phyloP scores from a whole-genome alignment of 257 asterid genomes.

The Nicotiana tabacum region DNA sequence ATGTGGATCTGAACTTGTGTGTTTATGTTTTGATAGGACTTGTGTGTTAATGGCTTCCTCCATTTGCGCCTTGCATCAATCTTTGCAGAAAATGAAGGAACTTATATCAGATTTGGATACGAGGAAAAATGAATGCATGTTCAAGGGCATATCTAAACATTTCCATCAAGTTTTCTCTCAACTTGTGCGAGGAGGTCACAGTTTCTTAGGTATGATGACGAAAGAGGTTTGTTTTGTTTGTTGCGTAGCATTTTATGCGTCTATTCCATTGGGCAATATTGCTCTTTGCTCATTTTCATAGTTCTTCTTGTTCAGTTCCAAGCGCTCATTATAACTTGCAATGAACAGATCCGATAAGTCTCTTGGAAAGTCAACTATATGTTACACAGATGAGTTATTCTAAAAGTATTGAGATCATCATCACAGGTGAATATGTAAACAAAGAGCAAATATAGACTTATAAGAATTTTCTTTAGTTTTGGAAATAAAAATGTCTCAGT shows the following conservation, averaged over 20 bases:
- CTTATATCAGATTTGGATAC: conserved; percentile 79
- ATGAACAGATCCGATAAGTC: too few species aligned
- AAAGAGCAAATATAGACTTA: conserved; percentile 1
- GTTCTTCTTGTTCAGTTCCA: too few species aligned
- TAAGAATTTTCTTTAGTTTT: background rate
- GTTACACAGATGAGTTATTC: background rate
- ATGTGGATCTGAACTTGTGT: conserved; percentile 1
- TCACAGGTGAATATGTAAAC: background rate
- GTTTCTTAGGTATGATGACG: conserved; percentile 88
- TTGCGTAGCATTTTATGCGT: conserved; percentile 5
- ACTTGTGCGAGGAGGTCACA: conserved; percentile 98
- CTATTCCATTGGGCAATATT: too few species aligned
- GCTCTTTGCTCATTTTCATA: too few species aligned
- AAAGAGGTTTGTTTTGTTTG: conserved; percentile 65
- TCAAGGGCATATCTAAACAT: conserved; percentile 90
- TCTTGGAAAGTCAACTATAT: too few species aligned
- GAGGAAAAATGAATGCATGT: conserved; percentile 94
- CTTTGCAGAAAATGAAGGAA: conserved; percentile 76
- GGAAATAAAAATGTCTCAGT: background rate
- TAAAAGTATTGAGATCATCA: background rate
- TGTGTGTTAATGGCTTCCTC: conserved; percentile 6
- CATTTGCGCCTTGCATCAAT: too few species aligned
- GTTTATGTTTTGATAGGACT: conserved; percentile 6
- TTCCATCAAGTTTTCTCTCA: conserved; percentile 94
- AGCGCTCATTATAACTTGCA: too few species aligned